These are phyloP conservation scores for Sporothrix euskadiensis DNA, from an alignment of 2,329 filamentous ascomycete genomes.

Conservation along the genomic window DNA sequence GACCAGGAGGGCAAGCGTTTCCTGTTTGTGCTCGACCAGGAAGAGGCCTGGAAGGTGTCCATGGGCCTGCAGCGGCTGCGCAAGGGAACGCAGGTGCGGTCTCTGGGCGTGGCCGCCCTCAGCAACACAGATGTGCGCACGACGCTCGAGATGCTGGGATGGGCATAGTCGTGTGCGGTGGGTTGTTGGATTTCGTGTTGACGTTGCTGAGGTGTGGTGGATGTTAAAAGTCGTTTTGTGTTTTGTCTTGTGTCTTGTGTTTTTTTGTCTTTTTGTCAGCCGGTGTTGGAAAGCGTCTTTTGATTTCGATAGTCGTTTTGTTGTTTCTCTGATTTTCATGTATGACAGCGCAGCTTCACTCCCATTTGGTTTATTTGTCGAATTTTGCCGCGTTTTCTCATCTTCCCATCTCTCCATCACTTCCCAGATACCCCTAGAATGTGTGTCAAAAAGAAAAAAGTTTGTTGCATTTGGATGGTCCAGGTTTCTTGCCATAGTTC, in stretches of 20 bases:
- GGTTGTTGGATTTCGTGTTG: no score
- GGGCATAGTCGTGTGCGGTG: constrained; percentile 38
- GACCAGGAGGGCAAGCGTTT: constrained; percentile 68
- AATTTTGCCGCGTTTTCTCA: neutral
- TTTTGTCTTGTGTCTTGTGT: neutral
- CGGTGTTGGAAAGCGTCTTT: constrained; percentile 14
- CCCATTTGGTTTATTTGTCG: constrained; percentile 5
- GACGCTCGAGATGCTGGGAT: constrained; percentile 61
- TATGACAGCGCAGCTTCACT: neutral
- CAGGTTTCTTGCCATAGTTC: neutral
- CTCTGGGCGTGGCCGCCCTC: constrained; percentile 61
- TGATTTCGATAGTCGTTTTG: neutral
- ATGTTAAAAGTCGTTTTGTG: neutral
- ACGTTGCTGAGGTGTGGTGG: neutral
- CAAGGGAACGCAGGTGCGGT: constrained; percentile 60
- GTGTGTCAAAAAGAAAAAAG: constrained; percentile 14
- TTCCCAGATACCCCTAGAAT: constrained; percentile 21
- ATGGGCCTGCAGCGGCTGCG: constrained; percentile 61
- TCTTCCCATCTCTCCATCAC: neutral
- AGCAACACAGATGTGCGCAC: constrained; percentile 54
- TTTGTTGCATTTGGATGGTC: neutral
- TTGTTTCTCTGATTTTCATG: neutral
- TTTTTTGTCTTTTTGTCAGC: constrained; percentile 4
- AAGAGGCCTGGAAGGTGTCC: constrained; percentile 68
- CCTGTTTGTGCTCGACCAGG: constrained; percentile 63